Conservation (phyloP, 176 grass and related monocot species). For the Alloteropsis semialata region DNA sequence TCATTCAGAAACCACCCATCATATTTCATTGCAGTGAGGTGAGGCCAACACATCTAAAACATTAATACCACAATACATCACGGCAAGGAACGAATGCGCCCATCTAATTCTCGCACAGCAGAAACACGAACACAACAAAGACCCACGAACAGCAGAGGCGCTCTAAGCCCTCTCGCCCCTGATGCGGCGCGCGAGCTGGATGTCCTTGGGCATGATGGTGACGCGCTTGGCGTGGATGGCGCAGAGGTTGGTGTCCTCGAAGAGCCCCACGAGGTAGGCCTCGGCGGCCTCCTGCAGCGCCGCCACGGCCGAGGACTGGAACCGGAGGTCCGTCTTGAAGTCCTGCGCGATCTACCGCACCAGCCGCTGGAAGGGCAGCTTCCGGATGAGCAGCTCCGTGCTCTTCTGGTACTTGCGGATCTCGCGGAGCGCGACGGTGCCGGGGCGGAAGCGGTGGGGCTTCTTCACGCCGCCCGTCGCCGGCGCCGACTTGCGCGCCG, state of each 20-base stretch:
- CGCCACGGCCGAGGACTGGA: slow-evolving; percentile 68
- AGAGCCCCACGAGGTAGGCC: slow-evolving; percentile 74
- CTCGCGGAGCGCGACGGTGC: slow-evolving; percentile 67
- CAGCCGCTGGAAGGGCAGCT: slow-evolving; percentile 78
- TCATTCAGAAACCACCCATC: too few species aligned
- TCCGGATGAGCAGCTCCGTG: slow-evolving; percentile 82
- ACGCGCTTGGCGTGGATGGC: slow-evolving; percentile 82
- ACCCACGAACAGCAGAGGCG: too few species aligned
- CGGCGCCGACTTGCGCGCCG: slow-evolving; percentile 68
- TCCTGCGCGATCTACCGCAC: slow-evolving; percentile 76
- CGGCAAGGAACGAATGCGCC: too few species aligned
- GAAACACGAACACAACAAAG: too few species aligned
- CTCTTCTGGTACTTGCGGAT: slow-evolving; percentile 96
- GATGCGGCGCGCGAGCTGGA: slow-evolving; percentile 73
- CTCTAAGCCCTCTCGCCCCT: slow-evolving; percentile 78
- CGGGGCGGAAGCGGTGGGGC: slow-evolving; percentile 70
- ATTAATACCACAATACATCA: too few species aligned
- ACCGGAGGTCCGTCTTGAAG: slow-evolving; percentile 80
- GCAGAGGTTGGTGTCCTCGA: slow-evolving; percentile 88
- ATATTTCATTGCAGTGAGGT: too few species aligned
- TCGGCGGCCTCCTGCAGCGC: slow-evolving; percentile 78
- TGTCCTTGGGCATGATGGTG: slow-evolving; percentile 93
- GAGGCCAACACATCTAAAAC: too few species aligned
- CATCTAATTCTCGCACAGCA: too few species aligned
- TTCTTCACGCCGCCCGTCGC: slow-evolving; percentile 79